Evolutionary conservation across 2,329 filamentous ascomycete genomes (phyloP).

Genomic region (Apiospora marii): DNA sequence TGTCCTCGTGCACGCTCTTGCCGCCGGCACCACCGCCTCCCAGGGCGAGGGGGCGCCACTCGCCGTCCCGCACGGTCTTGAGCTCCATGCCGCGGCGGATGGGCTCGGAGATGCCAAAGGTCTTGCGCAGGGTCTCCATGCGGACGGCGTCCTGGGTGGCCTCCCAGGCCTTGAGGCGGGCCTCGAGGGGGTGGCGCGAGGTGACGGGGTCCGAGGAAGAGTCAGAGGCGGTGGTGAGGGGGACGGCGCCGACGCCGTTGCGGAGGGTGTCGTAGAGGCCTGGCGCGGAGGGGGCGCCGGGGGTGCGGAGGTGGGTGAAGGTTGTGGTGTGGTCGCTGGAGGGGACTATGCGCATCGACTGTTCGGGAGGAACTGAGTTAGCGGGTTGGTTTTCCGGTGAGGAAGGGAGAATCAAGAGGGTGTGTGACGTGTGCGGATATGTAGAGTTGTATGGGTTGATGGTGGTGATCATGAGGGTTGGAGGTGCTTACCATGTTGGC

Average conservation of each 20-base stretch:
- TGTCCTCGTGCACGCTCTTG: slow-evolving; percentile 84
- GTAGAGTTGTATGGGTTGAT: not conserved
- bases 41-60: slow-evolving; percentile 79
- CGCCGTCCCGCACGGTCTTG: slow-evolving; percentile 81
- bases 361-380: slow-evolving; percentile 32
- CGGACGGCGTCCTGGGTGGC: slow-evolving; percentile 86
- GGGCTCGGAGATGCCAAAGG: slow-evolving; percentile 92
- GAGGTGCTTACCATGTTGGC: slow-evolving; percentile 57
- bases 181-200: slow-evolving; percentile 87
- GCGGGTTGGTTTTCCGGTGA: not conserved
- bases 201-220: too few relatives aligned
- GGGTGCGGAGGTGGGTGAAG: slow-evolving; percentile 67
- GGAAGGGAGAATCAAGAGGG: not conserved
- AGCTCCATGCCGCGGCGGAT: slow-evolving; percentile 94
- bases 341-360: slow-evolving; percentile 93
- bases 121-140: slow-evolving; percentile 85
- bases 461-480: slow-evolving; percentile 10
- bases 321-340: slow-evolving; percentile 69
- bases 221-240: slow-evolving; percentile 57
- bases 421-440: not conserved
- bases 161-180: slow-evolving; percentile 89
- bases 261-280: slow-evolving; percentile 95
- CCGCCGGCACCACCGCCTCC: slow-evolving; percentile 58
- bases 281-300: slow-evolving; percentile 83
- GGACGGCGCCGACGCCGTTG: slow-evolving; percentile 75